Conservation (phyloP, 1,284 basidiomycete genomes). For the Boletus smithii region DNA sequence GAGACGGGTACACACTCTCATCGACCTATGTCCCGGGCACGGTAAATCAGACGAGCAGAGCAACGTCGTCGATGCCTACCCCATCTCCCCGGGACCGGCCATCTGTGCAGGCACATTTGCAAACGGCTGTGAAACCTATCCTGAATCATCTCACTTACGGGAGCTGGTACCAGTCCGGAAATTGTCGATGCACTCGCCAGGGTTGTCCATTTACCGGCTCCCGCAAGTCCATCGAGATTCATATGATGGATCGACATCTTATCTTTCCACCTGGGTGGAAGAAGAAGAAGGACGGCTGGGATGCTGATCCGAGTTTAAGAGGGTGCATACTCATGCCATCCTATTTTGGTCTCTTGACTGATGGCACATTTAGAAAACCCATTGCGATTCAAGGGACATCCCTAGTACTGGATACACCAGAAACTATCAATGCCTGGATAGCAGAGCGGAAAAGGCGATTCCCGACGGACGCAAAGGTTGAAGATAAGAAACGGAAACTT, state of each 20-base stretch:
- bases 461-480: constrained; percentile 66
- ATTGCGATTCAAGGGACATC: constrained; percentile 81
- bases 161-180: constrained; percentile 63
- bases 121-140: constrained; percentile 9
- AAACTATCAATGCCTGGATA: constrained; percentile 81
- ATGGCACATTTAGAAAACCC: constrained; percentile 48
- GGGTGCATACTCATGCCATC: constrained; percentile 43
- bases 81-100: constrained; percentile 3
- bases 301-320: constrained; percentile 72
- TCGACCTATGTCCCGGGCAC: constrained; percentile 42
- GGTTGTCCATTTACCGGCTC: constrained; percentile 76
- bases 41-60: constrained; percentile 11
- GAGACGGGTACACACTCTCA: constrained; percentile 55
- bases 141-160: constrained; percentile 25
- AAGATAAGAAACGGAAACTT: constrained; percentile 73
- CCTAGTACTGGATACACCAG: constrained; percentile 74
- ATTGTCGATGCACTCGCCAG: constrained; percentile 57
- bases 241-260: constrained; percentile 89
- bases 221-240: constrained; percentile 70
- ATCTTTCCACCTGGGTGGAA: constrained; percentile 79
- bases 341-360: background rate
- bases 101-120: constrained; percentile 6
- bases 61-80: background rate
- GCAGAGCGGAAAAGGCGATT: constrained; percentile 82
- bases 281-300: constrained; percentile 67